Conservation (phyloP, 2,329 filamentous ascomycete genomes). For the Ramichloridium luteum region DNA sequence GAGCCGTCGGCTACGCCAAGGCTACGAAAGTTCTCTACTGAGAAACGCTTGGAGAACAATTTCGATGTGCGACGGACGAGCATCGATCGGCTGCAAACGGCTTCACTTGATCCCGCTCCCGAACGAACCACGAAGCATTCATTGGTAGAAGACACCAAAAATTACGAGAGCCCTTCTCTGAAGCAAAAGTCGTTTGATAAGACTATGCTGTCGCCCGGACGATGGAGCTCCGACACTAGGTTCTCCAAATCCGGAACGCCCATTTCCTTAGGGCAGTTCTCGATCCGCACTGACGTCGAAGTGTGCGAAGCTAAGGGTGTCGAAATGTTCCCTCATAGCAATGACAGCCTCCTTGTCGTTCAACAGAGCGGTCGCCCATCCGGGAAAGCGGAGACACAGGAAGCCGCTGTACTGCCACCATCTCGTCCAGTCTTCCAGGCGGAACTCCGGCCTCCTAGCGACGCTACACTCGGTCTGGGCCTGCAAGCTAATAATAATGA, state of each 20-base stretch:
- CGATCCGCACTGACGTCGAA: conserved; percentile 30
- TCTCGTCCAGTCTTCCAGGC: conserved; percentile 3
- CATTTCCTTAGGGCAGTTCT: conserved; percentile 16
- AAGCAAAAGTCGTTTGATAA: conserved; percentile 9
- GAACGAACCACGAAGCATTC: too few relatives aligned
- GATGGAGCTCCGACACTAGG: conserved; percentile 15
- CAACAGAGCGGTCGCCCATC: conserved; percentile 30
- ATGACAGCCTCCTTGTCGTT: conserved; percentile 52
- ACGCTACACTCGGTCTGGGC: conserved; percentile 1
- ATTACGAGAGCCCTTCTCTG: background rate
- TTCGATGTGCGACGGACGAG: conserved; percentile 12
- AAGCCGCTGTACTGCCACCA: too few relatives aligned
- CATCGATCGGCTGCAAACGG: conserved; percentile 3
- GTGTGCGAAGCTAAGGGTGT: conserved; percentile 50
- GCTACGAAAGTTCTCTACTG: conserved; percentile 12
- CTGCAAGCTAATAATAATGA: conserved; percentile 5
- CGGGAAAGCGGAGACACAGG: too few relatives aligned
- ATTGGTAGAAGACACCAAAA: too few relatives aligned
- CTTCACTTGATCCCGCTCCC: too few relatives aligned
- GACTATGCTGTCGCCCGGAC: conserved; percentile 10
- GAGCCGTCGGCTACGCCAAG: conserved; percentile 8
- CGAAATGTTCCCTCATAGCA: conserved; percentile 50
- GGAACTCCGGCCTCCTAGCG: conserved; percentile 2
- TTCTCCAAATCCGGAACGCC: conserved; percentile 17
- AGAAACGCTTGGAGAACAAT: conserved; percentile 12